Evolutionary conservation across 768 basidiomycete species (phyloP).

Genomic region (Pleurotus giganteus): DNA sequence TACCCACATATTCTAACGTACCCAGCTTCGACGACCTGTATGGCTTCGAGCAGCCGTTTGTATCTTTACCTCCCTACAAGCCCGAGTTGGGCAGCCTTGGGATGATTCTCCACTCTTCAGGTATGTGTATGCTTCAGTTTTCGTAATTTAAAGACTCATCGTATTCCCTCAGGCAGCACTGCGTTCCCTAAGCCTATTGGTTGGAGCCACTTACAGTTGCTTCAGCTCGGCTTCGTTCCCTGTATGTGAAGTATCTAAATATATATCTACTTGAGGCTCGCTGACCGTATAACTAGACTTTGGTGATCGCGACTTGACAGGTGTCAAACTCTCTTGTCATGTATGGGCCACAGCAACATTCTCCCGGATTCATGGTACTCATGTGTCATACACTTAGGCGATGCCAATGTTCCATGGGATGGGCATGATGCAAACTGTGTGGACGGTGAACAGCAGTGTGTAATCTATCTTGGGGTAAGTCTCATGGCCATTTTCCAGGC

Average conservation of each 20-base stretch:
- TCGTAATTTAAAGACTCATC: not conserved
- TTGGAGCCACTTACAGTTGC: not conserved
- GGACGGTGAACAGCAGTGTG: constrained; percentile 9
- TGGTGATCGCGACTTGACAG: constrained; percentile 5
- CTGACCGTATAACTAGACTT: not conserved
- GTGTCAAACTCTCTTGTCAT: constrained; percentile 1
- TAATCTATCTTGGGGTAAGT: not conserved
- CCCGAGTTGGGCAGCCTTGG: not conserved
- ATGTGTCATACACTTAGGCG: not conserved
- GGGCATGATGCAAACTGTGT: constrained; percentile 13
- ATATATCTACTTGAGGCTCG: not conserved
- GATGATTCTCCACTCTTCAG: constrained; percentile 3
- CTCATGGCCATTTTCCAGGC: constrained; percentile 15
- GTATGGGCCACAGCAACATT: not conserved
- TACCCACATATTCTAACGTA: constrained; percentile 15
- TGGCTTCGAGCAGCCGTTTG: not conserved
- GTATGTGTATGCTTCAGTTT: not conserved
- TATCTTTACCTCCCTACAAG: not conserved
- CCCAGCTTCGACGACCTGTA: constrained; percentile 18
- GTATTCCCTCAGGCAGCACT: not conserved
- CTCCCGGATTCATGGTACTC: not conserved
- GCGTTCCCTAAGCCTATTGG: constrained; percentile 6
- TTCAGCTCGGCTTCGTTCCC: constrained; percentile 1
- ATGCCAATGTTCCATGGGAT: constrained; percentile 12
- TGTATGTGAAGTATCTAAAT: not conserved